Conservation (phyloP, 2,329 filamentous ascomycete species). For the Diplocarpon rosae region DNA sequence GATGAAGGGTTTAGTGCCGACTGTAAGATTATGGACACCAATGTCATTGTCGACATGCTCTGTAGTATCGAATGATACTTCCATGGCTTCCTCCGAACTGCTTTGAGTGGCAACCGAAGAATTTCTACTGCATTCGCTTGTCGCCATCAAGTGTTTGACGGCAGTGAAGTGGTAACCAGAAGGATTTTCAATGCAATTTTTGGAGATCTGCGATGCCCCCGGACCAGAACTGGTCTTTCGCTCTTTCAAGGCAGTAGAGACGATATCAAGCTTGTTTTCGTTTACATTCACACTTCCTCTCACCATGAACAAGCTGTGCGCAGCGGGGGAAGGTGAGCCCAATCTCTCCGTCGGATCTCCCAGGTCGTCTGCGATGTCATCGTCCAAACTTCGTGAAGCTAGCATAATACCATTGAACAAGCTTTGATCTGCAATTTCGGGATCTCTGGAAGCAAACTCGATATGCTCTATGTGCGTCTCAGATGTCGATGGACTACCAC, state of each 20-base stretch:
- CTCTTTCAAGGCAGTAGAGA: neutral
- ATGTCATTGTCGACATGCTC: neutral
- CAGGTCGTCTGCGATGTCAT: too few relatives aligned
- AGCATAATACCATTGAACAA: too few relatives aligned
- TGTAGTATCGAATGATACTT: neutral
- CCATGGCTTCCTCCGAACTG: too few relatives aligned
- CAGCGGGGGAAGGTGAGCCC: too few relatives aligned
- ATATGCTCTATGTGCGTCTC: too few relatives aligned
- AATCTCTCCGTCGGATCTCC: too few relatives aligned
- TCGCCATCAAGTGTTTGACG: neutral
- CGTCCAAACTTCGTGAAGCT: too few relatives aligned
- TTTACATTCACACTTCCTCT: neutral
- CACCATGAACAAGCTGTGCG: neutral
- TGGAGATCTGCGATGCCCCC: neutral
- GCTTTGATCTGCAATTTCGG: too few relatives aligned
- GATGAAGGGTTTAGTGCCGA: neutral
- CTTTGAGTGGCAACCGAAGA: neutral
- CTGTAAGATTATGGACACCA: neutral
- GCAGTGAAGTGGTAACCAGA: neutral
- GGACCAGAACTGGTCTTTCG: neutral
- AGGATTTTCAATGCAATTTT: neutral
- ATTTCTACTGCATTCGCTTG: neutral
- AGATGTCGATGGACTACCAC: too few relatives aligned
- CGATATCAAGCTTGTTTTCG: neutral
- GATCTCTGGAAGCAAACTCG: too few relatives aligned